Conservation (phyloP, 176 grass and related monocot species). For the Paspalum notatum region DNA sequence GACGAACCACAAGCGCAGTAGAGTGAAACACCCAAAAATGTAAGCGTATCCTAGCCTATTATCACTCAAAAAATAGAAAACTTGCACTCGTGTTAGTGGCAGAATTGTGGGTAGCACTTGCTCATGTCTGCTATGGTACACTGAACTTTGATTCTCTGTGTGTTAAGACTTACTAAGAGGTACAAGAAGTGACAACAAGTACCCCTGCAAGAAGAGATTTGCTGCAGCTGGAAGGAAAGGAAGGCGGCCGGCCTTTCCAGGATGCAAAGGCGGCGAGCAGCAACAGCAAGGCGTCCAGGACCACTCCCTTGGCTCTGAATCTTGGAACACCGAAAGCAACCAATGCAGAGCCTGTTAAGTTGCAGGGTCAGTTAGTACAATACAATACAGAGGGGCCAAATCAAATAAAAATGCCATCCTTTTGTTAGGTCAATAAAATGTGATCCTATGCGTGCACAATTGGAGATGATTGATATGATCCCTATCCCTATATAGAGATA, state of each 20-base stretch:
- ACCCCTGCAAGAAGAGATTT: neutral
- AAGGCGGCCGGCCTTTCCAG: slow-evolving; percentile 13
- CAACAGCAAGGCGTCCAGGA: slow-evolving; percentile 45
- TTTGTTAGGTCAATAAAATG: neutral
- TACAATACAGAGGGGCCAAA: neutral
- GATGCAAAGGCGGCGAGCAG: slow-evolving; percentile 37
- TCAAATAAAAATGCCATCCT: slow-evolving; percentile 6
- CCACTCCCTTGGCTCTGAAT: slow-evolving; percentile 53
- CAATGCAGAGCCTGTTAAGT: slow-evolving; percentile 48
- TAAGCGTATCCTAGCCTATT: neutral
- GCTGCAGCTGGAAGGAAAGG: slow-evolving; percentile 19
- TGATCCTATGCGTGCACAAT: neutral
- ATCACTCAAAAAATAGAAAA: slow-evolving; percentile 9
- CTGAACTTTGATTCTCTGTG: slow-evolving; percentile 20
- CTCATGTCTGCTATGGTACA: slow-evolving; percentile 46
- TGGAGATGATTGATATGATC: slow-evolving; percentile 32
- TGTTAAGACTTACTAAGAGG: neutral
- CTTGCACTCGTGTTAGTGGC: slow-evolving; percentile 23
- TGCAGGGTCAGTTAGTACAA: slow-evolving; percentile 34
- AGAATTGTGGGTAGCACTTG: slow-evolving; percentile 36
- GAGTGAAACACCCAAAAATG: neutral
- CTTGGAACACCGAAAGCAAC: slow-evolving; percentile 65
- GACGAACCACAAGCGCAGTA: neutral
- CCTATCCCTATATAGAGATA: neutral
- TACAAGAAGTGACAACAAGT: slow-evolving; percentile 32